These are phyloP conservation scores for Pouteria glomerata DNA, from an alignment of 148 eudicot species.

Conservation along the genomic window DNA sequence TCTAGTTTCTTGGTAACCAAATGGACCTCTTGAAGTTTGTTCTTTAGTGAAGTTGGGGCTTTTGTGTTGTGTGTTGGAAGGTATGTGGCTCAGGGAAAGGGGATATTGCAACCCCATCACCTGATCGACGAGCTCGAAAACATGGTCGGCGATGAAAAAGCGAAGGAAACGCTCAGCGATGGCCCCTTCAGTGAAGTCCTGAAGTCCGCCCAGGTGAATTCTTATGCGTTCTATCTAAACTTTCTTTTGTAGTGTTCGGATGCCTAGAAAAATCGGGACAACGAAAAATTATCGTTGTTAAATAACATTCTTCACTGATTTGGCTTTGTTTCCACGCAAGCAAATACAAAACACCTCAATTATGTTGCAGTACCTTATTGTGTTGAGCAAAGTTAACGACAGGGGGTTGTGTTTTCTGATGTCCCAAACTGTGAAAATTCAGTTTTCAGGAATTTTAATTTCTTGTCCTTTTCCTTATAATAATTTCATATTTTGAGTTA, in stretches of 20 bases:
- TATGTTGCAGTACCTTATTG: background rate
- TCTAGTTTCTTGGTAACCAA: background rate
- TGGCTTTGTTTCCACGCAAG: background rate
- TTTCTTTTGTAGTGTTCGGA: background rate
- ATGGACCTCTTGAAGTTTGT: background rate
- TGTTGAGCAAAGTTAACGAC: background rate
- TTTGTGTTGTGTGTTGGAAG: slow-evolving; percentile 22
- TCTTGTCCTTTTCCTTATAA: background rate
- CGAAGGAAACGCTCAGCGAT: slow-evolving; percentile 41
- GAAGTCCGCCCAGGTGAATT: slow-evolving; percentile 69
- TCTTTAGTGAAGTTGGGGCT: background rate
- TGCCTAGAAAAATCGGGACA: background rate
- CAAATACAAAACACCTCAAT: background rate
- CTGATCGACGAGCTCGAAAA: slow-evolving; percentile 77
- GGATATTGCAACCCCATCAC: slow-evolving; percentile 82
- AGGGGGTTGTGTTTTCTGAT: too few relatives aligned
- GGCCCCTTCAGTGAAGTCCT: slow-evolving; percentile 77
- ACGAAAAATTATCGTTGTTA: background rate
- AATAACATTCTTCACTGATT: background rate
- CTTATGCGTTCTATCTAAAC: background rate
- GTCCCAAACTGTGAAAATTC: too few relatives aligned
- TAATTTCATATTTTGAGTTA: background rate
- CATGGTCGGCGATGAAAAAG: slow-evolving; percentile 45
- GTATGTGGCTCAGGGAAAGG: slow-evolving; percentile 86
- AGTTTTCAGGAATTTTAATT: background rate